Evolutionary conservation across 164 flowering plant genomes (phyloP), one percentile per base, ranked within the genome.

Genomic region (Vitis labrusca): DNA sequence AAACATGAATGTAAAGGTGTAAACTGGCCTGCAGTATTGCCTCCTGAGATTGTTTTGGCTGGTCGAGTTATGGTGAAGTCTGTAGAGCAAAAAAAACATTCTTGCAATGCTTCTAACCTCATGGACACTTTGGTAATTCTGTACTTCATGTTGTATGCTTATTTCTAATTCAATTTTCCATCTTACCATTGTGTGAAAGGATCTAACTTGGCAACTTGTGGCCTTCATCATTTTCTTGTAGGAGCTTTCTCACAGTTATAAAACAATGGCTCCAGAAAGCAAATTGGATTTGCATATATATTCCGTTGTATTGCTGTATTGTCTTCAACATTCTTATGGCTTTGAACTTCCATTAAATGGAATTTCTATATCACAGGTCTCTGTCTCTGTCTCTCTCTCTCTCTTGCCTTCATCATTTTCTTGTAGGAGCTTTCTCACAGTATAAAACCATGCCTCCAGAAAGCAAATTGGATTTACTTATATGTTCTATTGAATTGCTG

Each of bases 1-100:
- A 74, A 74, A 67, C 98, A 90, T 79, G 98, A 94, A 76, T 94
- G 98, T 78, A 76, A 73, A 59, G 97, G 97, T 71, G 85, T 77
- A 58, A 75, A 87, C 58, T 94, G 97, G 98, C 87, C 97, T 72
- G 82, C 78, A 14, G 80, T 88, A 61, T 81, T 94, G 68, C 98
- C 98, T 37, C 69, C 88, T 67, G 94, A 91, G 62, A 71, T 89
- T 3, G 86, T 89, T 76, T 73, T 94, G 79, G 90, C 93, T 69
- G 97, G 96, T 59, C 88, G 96, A 68, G 58, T 89, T 61, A 51
- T 91, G 9, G 85, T 76, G 67, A 91, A 86, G 72, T 71, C 73
- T 50, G 59, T 86, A 16, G 76, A 80, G 62, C 72, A 82, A 76
- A 75, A 73, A 63, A 73, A 68, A 56, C 74, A 32, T 32, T 63